These are phyloP conservation scores for Tricholoma sp. DNA, from an alignment of 768 basidiomycete genomes.

Conservation along the genomic window DNA sequence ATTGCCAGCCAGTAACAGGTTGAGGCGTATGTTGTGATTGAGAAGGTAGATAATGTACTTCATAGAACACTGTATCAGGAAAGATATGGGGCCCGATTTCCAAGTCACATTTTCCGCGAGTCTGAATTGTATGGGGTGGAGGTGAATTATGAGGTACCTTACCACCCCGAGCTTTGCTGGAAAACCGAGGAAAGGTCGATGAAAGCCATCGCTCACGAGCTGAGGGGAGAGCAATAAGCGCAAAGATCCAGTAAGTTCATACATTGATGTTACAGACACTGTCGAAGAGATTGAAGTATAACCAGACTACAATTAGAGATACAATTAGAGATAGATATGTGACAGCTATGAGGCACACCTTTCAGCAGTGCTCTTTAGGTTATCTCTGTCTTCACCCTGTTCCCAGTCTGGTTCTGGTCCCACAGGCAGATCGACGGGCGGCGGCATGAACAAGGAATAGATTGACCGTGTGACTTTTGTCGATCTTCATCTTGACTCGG, in stretches of 20 bases:
- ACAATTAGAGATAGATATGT: neutral
- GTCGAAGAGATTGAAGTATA: constrained; percentile 61
- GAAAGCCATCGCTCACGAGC: constrained; percentile 71
- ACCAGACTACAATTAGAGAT: constrained; percentile 40
- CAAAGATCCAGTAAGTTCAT: constrained; percentile 6
- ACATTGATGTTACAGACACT: constrained; percentile 42
- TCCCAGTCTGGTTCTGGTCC: constrained; percentile 62
- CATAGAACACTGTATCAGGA: constrained; percentile 61
- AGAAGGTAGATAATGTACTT: constrained; percentile 60
- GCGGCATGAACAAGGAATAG: neutral
- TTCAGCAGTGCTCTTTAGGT: constrained; percentile 46
- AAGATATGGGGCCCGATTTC: constrained; percentile 76
- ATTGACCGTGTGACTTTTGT: constrained; percentile 12
- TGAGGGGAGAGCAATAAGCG: constrained; percentile 21
- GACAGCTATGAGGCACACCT: constrained; percentile 36
- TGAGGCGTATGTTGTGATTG: constrained; percentile 20
- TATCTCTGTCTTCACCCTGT: constrained; percentile 39
- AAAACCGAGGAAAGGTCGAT: constrained; percentile 67
- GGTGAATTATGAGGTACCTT: constrained; percentile 47
- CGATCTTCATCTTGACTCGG: no score
- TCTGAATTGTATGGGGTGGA: constrained; percentile 63
- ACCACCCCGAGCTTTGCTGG: constrained; percentile 54
- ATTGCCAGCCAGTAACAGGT: constrained; percentile 22
- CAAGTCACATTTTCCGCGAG: constrained; percentile 63
- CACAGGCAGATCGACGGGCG: constrained; percentile 41